Base-by-base conservation (phyloP, 1,284 basidiomycete species). In the Sphagnurus paluster region DNA sequence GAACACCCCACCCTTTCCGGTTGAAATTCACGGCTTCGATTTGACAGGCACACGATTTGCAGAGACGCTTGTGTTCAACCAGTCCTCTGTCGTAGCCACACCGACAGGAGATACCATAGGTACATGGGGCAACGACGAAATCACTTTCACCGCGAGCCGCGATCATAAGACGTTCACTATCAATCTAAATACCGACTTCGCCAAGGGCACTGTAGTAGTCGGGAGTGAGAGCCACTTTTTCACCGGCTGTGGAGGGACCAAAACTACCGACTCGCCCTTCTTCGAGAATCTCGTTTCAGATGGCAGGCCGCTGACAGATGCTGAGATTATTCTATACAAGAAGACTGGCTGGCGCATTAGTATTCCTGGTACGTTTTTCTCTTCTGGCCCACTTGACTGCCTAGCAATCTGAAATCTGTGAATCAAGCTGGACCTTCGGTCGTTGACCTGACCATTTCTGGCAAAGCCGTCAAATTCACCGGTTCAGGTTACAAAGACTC, bases 401-500 rank as follows among this genome's bases (percentile, higher is more conserved):
- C 21, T 16, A n/a, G 13, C 13, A 4, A 28, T 28, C 3, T 25
- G 3, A n/a, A n/a, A n/a, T n/a, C n/a, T n/a, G n/a, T n/a, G n/a
- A n/a, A n/a, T 20, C 3, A 10, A 35, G 35, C 30, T 33, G 51
- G 47, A n/a, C 24, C 36, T 32, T 49, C 51, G 8, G 39, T 30
- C 16, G 51, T 53, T 16, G 42, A 49, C 38, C 19, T 47, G 28
- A 32, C 41, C 19, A 35, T 53, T 17, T 40, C 38, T 7, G 51
- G 51, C 25, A 50, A 49, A 33, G 9, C 37, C 7, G 42, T 53
- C 17, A 28, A 37, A 30, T 53, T 53, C 34, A 30, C 6, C 9
- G 51, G 51, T 20, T 25, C 43, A 32, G 51, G 51, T 16, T 53
- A 53, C 35, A 53, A 53, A 37, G 51, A 53, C 23, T 53, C 51